Evolutionary conservation across 768 basidiomycete genomes (phyloP), one percentile per base, ranked within the genome.

Genomic region (Leucogyrophana mollusca): DNA sequence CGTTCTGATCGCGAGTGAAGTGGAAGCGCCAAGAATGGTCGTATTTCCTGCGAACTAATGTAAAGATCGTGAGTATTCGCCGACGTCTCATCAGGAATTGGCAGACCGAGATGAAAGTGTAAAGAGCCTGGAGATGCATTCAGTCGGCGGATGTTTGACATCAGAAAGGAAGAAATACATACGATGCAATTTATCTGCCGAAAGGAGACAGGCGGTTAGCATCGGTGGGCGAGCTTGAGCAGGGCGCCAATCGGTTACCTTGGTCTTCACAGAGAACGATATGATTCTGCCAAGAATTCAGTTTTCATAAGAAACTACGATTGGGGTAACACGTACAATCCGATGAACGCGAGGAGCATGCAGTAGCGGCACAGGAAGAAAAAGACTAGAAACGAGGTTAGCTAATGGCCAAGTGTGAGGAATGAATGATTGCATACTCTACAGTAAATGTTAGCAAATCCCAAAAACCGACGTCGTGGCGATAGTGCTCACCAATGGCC

Each of bases 341-440:
- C 83, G 52, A 82, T 60, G 55, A 86, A 72, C 3, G 84, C 75
- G 46, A 79, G 69, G n/a, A 87, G 56, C 72, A 87, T 80, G 61
- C 81, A 83, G 60, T 87, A 87, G 49, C 85, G 79, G 58, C 79
- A 83, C 20, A 84, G 66, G 59, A 88, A 85, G 59, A 84, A 83
- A 50, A 84, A 81, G 20, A 78, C 84, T 73, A 43, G 8, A 32
- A 14, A 14, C n/a, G n/a, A n/a, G n/a, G n/a, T n/a, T 30, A 30
- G 27, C 27, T 30, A 30, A 7, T 6, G n/a, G n/a, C n/a, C n/a
- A n/a, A n/a, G n/a, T n/a, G n/a, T n/a, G n/a, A n/a, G n/a, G n/a
- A n/a, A n/a, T n/a, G n/a, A n/a, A n/a, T n/a, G n/a, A n/a, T n/a
- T n/a, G n/a, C n/a, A n/a, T n/a, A n/a, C n/a, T n/a, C n/a, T n/a